A percentile compares a stretch with the other conserved stretches of the same genome.
Conservation (phyloP, 768 basidiomycete species). For the Lactarius hatsudake region DNA sequence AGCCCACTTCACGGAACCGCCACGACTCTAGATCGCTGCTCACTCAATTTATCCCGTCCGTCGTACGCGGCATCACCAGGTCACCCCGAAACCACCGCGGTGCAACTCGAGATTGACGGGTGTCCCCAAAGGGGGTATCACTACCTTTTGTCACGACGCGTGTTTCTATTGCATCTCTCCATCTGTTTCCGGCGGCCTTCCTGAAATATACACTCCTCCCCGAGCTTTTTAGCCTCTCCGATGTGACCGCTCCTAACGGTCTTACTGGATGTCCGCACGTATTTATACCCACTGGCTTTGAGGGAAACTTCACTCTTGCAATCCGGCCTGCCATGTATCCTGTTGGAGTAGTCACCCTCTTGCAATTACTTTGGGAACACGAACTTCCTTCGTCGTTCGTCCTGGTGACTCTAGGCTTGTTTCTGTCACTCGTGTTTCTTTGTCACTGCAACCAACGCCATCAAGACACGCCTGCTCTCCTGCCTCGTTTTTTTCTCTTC, state of each 20-base stretch:
- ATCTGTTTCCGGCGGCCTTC: slow-evolving; percentile 15
- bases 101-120: slow-evolving; percentile 8
- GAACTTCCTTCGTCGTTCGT: slow-evolving; percentile 21
- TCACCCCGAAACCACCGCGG: slow-evolving; percentile 10
- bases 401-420: slow-evolving; percentile 30
- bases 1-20: slow-evolving; percentile 7
- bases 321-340: slow-evolving; percentile 38
- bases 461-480: slow-evolving; percentile 46
- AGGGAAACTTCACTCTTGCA: background rate
- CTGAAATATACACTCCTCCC: slow-evolving; percentile 1
- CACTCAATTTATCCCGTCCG: background rate
- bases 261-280: background rate
- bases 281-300: slow-evolving; percentile 11
- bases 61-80: background rate
- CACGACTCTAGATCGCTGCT: background rate
- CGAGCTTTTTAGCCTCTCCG: slow-evolving; percentile 1
- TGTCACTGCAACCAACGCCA: slow-evolving; percentile 7
- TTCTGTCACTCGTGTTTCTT: slow-evolving; percentile 18
- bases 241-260: slow-evolving; percentile 1
- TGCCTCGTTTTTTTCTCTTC: slow-evolving; percentile 58
- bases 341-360: slow-evolving; percentile 41
- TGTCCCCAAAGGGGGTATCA: slow-evolving; percentile 3
- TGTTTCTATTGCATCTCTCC: slow-evolving; percentile 15
- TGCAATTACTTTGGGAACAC: slow-evolving; percentile 25
- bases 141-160: background rate